phyloP scores from a whole-genome alignment of 441 rosid species.

The Breynia disticha region DNA sequence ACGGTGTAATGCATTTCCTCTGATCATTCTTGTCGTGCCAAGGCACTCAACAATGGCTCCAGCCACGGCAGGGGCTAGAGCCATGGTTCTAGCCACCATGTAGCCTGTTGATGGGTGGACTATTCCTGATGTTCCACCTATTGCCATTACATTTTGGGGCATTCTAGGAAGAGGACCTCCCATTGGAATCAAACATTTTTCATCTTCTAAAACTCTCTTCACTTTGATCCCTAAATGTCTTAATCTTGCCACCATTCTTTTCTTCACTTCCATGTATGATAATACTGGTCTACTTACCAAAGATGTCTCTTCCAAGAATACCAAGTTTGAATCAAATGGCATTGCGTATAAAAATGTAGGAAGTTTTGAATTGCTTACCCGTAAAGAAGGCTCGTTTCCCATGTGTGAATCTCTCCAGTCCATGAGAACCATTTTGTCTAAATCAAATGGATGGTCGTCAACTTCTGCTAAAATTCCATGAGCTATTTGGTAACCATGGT shows the following conservation, averaged over 20 bases:
- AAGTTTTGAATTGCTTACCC: conserved; percentile 28
- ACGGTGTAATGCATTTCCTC: conserved; percentile 43
- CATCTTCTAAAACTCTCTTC: conserved; percentile 38
- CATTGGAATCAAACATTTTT: conserved; percentile 74
- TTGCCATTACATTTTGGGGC: conserved; percentile 54
- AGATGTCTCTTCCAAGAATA: conserved; percentile 60
- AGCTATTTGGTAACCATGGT: conserved; percentile 65
- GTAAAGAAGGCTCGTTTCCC: conserved; percentile 49
- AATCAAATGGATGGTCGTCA: conserved; percentile 52
- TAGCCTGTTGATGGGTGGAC: conserved; percentile 72
- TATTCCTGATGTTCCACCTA: conserved; percentile 55
- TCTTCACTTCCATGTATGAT: conserved; percentile 45
- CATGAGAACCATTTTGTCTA: conserved; percentile 64
- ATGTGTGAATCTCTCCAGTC: conserved; percentile 74
- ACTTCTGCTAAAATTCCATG: conserved; percentile 64
- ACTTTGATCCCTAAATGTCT: conserved; percentile 36
- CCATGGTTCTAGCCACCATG: conserved; percentile 49
- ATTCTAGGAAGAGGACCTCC: conserved; percentile 58
- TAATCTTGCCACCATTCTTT: conserved; percentile 57
- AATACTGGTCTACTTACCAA: conserved; percentile 50
- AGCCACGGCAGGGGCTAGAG: conserved; percentile 37
- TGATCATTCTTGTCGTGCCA: conserved; percentile 57
- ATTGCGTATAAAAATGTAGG: conserved; percentile 58
- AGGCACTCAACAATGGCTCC: conserved; percentile 48
- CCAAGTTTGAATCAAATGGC: conserved; percentile 46